Base-by-base conservation (phyloP, 202 grass and related monocot species). In the Panicum hallii region DNA sequence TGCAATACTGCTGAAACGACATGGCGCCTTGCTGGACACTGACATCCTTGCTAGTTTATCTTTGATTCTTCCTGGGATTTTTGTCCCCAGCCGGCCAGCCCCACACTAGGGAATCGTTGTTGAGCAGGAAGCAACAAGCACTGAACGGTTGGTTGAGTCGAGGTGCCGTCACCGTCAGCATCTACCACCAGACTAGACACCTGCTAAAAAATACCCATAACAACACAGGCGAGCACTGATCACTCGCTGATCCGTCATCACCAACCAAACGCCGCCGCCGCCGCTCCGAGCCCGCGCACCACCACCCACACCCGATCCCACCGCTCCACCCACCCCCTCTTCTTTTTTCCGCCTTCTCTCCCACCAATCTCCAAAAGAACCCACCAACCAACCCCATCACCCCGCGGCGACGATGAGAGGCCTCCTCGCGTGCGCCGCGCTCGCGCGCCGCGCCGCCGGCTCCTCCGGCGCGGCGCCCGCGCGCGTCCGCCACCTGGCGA, bases 371-470 rank as follows among this genome's bases (percentile, higher is more conserved):
- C 75, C 8, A 7, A 62, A 63, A 32, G 23, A 32, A 78, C 30
- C 56, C 15, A 48, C 30, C 66, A n/a, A 69, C 43, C 70, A 5
- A 32, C 6, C 20, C 48, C 16, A 38, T 28, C 20, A 20, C 34
- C 11, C 12, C 7, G 42, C 10, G 23, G 38, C 61, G 54, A 82
- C 66, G 8, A 97, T 97, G 94, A 92, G 94, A 38, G 91, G 91
- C 61, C 87, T 94, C 60, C 87, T 91, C 49, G 86, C 82, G n/a
- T 90, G 83, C 72, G 84, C 93, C 79, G 54, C 89, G 36, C 87
- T 85, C 43, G 87, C 58, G 76, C 88, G 82, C 79, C 94, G 66
- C 78, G 81, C 78, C 20, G 74, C 53, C 44, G 69, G 6, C 58
- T 23, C 22, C 70, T 7, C 44, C 58, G 13, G 66, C 34, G 4